Percentiles rank a stretch among this genome's conserved stretches.
Conservation (phyloP, 371 early-diverging fungal genomes). For the Mortierella sp. region DNA sequence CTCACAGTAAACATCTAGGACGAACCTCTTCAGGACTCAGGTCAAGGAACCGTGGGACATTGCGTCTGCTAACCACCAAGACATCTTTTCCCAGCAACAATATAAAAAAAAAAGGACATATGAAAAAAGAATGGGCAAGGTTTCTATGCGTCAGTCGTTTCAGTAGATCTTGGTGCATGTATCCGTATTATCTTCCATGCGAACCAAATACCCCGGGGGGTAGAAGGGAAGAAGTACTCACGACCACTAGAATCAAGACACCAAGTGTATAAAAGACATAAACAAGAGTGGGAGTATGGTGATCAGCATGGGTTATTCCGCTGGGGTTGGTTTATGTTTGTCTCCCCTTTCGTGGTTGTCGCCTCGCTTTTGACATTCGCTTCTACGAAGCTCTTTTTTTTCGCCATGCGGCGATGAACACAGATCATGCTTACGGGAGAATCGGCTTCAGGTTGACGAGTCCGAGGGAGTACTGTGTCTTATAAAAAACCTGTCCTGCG, state of each 20-base stretch:
- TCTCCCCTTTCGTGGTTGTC: not conserved
- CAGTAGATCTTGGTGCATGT: not conserved
- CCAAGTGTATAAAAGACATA: not conserved
- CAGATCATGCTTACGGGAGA: conserved; percentile 66
- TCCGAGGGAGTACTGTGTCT: conserved; percentile 77
- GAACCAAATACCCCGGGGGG: not conserved
- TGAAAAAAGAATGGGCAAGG: not conserved
- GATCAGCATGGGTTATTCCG: not conserved
- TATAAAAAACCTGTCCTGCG: conserved; percentile 79
- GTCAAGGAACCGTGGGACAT: conserved; percentile 79
- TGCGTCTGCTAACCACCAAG: conserved; percentile 81
- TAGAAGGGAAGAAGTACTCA: not conserved
- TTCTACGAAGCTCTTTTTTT: not conserved
- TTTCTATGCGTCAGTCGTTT: not conserved
- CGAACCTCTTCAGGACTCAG: conserved; percentile 82
- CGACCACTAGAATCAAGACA: conserved; percentile 4
- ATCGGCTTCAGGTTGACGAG: conserved; percentile 94
- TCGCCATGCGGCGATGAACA: not conserved
- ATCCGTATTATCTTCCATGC: not conserved
- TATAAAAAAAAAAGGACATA: not conserved
- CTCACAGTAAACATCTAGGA: no score
- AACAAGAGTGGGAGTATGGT: not conserved
- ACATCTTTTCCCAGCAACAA: conserved; percentile 73
- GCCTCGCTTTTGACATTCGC: not conserved
- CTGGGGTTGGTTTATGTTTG: not conserved